phyloP scores from a whole-genome alignment of 192 early-diverging fungal species.

The Gonapodya sp. region DNA sequence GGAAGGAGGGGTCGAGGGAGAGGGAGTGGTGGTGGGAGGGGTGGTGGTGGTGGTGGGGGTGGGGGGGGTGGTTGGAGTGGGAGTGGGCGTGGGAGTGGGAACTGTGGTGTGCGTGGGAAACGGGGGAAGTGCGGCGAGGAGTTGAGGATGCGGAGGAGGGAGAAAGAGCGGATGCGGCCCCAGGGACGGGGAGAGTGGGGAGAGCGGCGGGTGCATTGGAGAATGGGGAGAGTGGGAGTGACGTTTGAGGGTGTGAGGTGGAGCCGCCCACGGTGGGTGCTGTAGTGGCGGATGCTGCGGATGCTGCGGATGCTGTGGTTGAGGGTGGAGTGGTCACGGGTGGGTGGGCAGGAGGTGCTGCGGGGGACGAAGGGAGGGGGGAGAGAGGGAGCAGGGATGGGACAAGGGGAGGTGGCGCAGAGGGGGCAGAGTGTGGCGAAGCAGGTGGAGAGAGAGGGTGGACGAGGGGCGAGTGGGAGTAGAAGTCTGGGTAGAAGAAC shows the following conservation, averaged over 20 bases:
- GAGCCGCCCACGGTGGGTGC: neutral
- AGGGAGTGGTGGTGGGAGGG: neutral
- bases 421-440: neutral
- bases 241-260: neutral
- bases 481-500: neutral
- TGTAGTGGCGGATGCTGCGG: no score
- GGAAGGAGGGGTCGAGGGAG: neutral
- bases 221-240: neutral
- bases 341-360: no score
- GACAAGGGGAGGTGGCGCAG: no score
- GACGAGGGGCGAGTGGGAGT: neutral
- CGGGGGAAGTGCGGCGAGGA: neutral
- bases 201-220: neutral
- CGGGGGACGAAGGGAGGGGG: no score
- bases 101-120: neutral
- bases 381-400: no score
- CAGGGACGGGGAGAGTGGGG: neutral
- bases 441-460: neutral
- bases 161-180: neutral
- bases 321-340: no score
- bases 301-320: no score
- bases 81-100: neutral
- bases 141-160: neutral
- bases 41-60: neutral
- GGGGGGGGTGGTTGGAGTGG: neutral